Evolutionary conservation across 164 flowering plant genomes (phyloP).

Genomic region (Warburgia ugandensis): DNA sequence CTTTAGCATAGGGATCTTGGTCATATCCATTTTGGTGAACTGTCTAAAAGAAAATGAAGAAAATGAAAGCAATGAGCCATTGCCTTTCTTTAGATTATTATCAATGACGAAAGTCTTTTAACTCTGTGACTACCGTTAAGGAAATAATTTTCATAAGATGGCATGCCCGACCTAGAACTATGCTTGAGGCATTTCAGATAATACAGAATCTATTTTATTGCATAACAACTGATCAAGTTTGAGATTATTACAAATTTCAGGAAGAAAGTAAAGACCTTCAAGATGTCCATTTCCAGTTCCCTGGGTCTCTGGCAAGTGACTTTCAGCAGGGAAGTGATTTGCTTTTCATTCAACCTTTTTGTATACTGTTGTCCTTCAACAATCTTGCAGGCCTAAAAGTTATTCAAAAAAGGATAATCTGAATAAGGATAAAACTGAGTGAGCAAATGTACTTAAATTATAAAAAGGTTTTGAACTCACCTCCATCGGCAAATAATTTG

Average conservation of each 20-base stretch:
- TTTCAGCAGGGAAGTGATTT: conserved; percentile 45
- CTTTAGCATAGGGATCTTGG: conserved; percentile 50
- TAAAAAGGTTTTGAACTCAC: conserved; percentile 16
- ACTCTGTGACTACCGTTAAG: background rate
- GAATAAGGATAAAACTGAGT: background rate
- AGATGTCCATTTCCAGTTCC: conserved; percentile 29
- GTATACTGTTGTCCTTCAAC: conserved; percentile 52
- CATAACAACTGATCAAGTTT: too few species aligned
- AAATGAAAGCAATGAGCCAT: background rate
- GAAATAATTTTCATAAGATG: background rate
- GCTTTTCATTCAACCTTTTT: conserved; percentile 57
- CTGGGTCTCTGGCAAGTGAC: conserved; percentile 64
- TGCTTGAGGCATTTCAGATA: background rate
- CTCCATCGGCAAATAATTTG: conserved; percentile 74
- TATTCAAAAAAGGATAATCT: background rate
- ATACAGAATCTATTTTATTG: background rate
- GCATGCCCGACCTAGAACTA: background rate
- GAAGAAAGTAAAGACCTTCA: conserved; percentile 20
- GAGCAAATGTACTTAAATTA: background rate
- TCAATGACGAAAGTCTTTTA: background rate
- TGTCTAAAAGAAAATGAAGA: conserved; percentile 24
- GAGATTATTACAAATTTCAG: too few species aligned
- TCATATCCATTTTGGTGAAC: conserved; percentile 44
- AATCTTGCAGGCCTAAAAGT: conserved; percentile 46
- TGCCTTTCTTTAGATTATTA: background rate